Evolutionary conservation across 148 eudicot species (phyloP).

Genomic region (Suaeda aralocaspica): DNA sequence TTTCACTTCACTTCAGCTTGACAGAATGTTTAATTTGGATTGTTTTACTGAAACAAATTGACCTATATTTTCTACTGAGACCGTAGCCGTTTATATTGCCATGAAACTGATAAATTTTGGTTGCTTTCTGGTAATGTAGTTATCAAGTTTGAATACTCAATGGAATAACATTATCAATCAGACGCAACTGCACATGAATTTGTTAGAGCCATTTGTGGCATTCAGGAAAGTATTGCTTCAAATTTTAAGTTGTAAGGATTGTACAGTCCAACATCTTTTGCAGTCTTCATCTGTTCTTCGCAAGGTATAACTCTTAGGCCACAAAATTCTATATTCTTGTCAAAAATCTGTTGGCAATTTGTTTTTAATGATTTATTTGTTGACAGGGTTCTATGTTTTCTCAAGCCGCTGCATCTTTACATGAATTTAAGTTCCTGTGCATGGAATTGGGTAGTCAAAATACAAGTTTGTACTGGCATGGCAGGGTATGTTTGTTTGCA

Average conservation of each 20-base stretch:
- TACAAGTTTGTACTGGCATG: constrained; percentile 70
- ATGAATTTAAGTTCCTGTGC: constrained; percentile 70
- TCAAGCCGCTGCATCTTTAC: constrained; percentile 90
- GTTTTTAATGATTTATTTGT: not conserved
- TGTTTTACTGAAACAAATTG: not conserved
- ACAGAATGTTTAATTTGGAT: not conserved
- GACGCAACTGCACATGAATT: constrained; percentile 77
- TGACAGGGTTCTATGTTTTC: constrained; percentile 80
- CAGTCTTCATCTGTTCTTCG: constrained; percentile 83
- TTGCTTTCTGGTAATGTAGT: constrained; percentile 32
- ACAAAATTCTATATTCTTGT: not conserved
- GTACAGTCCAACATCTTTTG: constrained; percentile 69
- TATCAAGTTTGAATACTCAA: constrained; percentile 55
- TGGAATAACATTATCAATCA: constrained; percentile 67
- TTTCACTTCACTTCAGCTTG: not conserved
- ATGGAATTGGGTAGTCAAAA: constrained; percentile 42
- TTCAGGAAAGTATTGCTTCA: constrained; percentile 82
- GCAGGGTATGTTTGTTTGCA: constrained; percentile 61
- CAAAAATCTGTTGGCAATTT: constrained; percentile 4
- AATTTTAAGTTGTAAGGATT: constrained; percentile 58
- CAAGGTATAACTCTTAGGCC: constrained; percentile 46
- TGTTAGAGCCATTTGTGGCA: constrained; percentile 88
- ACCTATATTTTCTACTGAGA: not conserved
- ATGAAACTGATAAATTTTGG: not conserved
- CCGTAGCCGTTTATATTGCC: not conserved